Percentiles rank a stretch among this genome's conserved stretches.
phyloP scores from a whole-genome alignment of 805 yeast species.

The Ogataea trehaloabstinens region DNA sequence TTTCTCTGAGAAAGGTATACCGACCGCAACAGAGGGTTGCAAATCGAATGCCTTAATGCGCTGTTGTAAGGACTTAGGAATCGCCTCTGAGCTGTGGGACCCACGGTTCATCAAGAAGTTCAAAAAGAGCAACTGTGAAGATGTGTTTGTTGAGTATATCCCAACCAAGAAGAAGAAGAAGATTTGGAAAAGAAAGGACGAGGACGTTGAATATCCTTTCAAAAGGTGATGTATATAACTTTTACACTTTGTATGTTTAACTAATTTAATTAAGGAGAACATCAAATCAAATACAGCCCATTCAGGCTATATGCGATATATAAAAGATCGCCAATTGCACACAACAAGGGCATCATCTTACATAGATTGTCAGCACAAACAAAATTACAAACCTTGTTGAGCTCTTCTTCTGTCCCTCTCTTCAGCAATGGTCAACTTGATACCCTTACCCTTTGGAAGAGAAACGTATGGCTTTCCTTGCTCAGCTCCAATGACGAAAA shows the following conservation, averaged over 20 bases:
- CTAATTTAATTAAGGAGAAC: conserved; percentile 2
- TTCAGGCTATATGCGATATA: conserved; percentile 4
- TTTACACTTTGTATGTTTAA: neutral
- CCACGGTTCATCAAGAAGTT: conserved; percentile 78
- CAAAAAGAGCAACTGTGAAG: conserved; percentile 68
- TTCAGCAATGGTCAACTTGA: conserved; percentile 91
- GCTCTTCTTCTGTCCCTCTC: conserved; percentile 99
- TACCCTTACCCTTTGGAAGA: conserved; percentile 99
- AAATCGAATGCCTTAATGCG: conserved; percentile 96
- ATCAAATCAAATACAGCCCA: conserved; percentile 3
- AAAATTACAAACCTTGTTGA: conserved; percentile 54
- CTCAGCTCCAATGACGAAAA: conserved; percentile 87
- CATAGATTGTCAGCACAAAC: conserved; percentile 3
- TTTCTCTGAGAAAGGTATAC: conserved; percentile 79
- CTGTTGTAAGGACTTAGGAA: conserved; percentile 95
- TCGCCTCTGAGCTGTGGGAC: conserved; percentile 97
- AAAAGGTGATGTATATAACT: conserved; percentile 34
- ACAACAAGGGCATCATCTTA: conserved; percentile 4
- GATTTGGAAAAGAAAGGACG: conserved; percentile 88
- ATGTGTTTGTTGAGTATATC: conserved; percentile 81
- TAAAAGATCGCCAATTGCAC: conserved; percentile 5
- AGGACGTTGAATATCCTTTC: conserved; percentile 83
- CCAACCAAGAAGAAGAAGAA: conserved; percentile 82
- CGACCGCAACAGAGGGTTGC: conserved; percentile 97
- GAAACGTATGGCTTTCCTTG: conserved; percentile 92